phyloP scores from a whole-genome alignment of 2,329 filamentous ascomycete genomes.

The Ambrosiella xylebori region DNA sequence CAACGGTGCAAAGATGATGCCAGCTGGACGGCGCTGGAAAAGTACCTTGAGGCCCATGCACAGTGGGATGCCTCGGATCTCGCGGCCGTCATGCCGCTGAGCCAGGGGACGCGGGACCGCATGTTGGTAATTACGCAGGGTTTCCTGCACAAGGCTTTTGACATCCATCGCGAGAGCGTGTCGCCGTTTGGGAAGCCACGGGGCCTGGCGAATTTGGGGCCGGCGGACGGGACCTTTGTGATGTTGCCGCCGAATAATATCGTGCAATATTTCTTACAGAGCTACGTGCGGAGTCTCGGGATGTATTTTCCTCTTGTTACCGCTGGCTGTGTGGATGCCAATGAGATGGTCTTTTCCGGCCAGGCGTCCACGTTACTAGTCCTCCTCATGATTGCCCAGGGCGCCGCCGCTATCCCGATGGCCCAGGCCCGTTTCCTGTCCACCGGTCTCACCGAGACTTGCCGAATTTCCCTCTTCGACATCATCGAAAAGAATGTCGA shows the following conservation, averaged over 20 bases:
- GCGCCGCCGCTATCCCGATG: conserved; percentile 47
- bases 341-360: conserved; percentile 49
- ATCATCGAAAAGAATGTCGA: conserved; percentile 55
- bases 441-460: conserved; percentile 51
- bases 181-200: conserved; percentile 17
- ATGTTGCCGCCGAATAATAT: conserved; percentile 48
- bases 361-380: conserved; percentile 48
- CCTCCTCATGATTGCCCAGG: conserved; percentile 56
- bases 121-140: conserved; percentile 55
- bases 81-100: conserved; percentile 28
- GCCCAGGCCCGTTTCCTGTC: conserved; percentile 48
- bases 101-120: conserved; percentile 41
- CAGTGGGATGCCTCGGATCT: conserved; percentile 18
- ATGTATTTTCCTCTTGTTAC: conserved; percentile 48
- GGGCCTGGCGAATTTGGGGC: conserved; percentile 27
- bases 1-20: conserved; percentile 30
- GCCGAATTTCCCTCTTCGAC: conserved; percentile 54
- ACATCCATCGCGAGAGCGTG: conserved; percentile 38
- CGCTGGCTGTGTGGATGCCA: conserved; percentile 43
- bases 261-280: conserved; percentile 48
- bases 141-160: conserved; percentile 52
- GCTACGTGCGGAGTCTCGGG: conserved; percentile 47
- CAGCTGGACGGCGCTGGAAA: conserved; percentile 29
- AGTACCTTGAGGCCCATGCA: conserved; percentile 21
- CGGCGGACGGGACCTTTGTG: conserved; percentile 39